A percentile compares a stretch with the other conserved stretches of the same genome.
These are phyloP conservation scores for Forsythia suspensa DNA, from an alignment of 257 asterid genomes.

Conservation along the genomic window DNA sequence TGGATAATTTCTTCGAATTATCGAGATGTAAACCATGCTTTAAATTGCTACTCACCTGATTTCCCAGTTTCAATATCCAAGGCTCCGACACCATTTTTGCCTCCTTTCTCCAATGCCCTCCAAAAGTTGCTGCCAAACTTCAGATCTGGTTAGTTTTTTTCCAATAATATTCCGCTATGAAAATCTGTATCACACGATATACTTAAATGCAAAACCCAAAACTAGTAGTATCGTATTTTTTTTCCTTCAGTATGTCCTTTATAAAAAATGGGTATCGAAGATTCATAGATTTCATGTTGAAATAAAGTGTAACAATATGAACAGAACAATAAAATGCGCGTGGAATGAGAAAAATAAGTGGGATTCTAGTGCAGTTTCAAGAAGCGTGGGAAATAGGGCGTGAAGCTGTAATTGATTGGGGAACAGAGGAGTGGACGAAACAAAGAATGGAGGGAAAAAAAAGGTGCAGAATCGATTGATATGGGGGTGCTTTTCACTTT, in stretches of 20 bases:
- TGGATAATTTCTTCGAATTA: constrained; percentile 47
- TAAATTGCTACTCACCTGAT: constrained; percentile 85
- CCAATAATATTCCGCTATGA: not conserved
- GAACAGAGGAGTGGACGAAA: constrained; percentile 26
- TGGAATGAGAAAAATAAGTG: constrained; percentile 23
- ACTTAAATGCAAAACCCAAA: constrained; percentile 13
- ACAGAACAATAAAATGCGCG: constrained; percentile 25
- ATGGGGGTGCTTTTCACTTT: constrained; percentile 7
- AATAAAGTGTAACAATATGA: constrained; percentile 35
- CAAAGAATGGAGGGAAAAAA: not conserved
- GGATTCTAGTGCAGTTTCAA: constrained; percentile 10
- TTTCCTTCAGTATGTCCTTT: not conserved
- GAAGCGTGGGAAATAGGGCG: constrained; percentile 20
- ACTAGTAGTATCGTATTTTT: not conserved
- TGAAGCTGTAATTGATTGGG: constrained; percentile 22
- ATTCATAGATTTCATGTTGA: constrained; percentile 25
- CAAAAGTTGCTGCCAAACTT: constrained; percentile 24
- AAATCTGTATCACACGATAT: not conserved
- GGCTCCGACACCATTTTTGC: constrained; percentile 87
- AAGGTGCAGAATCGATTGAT: constrained; percentile 22
- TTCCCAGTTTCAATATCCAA: constrained; percentile 83
- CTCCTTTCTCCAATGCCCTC: constrained; percentile 27
- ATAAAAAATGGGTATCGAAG: constrained; percentile 13
- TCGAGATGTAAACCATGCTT: constrained; percentile 73
- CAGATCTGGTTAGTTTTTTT: constrained; percentile 45